Evolutionary conservation across 2,329 filamentous ascomycete species (phyloP).

Genomic region (Fusarium papillatum): DNA sequence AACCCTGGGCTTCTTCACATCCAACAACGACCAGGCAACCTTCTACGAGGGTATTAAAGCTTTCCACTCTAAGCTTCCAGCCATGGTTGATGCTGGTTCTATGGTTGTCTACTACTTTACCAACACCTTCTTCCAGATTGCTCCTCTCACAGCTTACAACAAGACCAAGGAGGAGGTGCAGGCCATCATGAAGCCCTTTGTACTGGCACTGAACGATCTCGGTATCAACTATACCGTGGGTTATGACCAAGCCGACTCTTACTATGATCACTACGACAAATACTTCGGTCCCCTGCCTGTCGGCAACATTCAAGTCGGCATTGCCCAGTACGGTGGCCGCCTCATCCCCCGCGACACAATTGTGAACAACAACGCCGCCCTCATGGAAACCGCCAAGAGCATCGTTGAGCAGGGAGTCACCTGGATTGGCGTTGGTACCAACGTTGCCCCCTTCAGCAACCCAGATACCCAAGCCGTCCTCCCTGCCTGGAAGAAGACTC

Average conservation of each 20-base stretch:
- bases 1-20: slow-evolving; percentile 56
- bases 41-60: slow-evolving; percentile 64
- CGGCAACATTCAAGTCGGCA: slow-evolving; percentile 49
- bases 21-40: slow-evolving; percentile 47
- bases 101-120: slow-evolving; percentile 64
- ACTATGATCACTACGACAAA: slow-evolving; percentile 59
- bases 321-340: slow-evolving; percentile 53
- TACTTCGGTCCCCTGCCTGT: slow-evolving; percentile 55
- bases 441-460: slow-evolving; percentile 43
- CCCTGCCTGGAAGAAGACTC: slow-evolving; percentile 53
- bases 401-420: slow-evolving; percentile 40
- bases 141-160: slow-evolving; percentile 59
- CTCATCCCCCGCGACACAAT: slow-evolving; percentile 53
- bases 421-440: slow-evolving; percentile 45
- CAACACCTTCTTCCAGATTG: slow-evolving; percentile 56
- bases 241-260: slow-evolving; percentile 30
- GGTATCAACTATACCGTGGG: slow-evolving; percentile 25
- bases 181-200: slow-evolving; percentile 51
- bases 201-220: slow-evolving; percentile 15
- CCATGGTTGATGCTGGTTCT: slow-evolving; percentile 62
- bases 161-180: slow-evolving; percentile 58
- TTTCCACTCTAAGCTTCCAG: slow-evolving; percentile 57
- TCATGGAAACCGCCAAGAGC: slow-evolving; percentile 17
- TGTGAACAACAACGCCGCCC: slow-evolving; percentile 3
- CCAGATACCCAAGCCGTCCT: slow-evolving; percentile 51